These are phyloP conservation scores for Telopea speciosissima DNA, from an alignment of 177 flowering plant genomes.

Conservation along the genomic window DNA sequence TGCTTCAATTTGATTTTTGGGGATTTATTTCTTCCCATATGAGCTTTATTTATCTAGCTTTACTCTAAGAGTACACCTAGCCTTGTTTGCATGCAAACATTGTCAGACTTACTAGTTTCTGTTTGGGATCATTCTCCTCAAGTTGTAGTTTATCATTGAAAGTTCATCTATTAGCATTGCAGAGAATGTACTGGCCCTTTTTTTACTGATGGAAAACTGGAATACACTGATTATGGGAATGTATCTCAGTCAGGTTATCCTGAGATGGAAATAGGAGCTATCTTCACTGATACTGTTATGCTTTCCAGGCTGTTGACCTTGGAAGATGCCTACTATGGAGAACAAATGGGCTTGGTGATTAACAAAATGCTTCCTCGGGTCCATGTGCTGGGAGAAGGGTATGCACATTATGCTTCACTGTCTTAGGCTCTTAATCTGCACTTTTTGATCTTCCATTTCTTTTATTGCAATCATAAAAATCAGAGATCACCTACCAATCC, in stretches of 20 bases:
- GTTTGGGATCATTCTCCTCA: background rate
- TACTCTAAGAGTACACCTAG: too few species aligned
- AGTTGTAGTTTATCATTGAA: background rate
- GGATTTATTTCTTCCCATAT: too few species aligned
- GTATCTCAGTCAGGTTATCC: background rate
- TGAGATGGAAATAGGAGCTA: background rate
- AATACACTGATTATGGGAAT: background rate
- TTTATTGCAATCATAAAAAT: background rate
- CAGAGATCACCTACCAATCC: background rate
- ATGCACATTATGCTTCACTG: conserved; percentile 17
- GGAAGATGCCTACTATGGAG: conserved; percentile 62
- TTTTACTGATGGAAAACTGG: background rate
- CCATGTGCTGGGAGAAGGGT: conserved; percentile 80
- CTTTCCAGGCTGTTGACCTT: conserved; percentile 55
- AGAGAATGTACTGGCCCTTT: background rate
- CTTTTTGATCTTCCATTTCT: background rate
- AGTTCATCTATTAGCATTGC: background rate
- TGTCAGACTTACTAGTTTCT: background rate
- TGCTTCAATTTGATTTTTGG: too few species aligned
- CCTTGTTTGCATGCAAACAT: background rate
- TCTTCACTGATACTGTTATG: conserved; percentile 11
- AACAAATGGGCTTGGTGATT: conserved; percentile 32
- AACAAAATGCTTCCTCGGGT: conserved; percentile 54
- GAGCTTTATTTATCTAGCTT: too few species aligned
- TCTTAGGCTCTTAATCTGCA: conserved; percentile 1